Evolutionary conservation across 2,329 filamentous ascomycete species (phyloP), one percentile per base, ranked within the genome.

Genomic region (Knufia fluminis): DNA sequence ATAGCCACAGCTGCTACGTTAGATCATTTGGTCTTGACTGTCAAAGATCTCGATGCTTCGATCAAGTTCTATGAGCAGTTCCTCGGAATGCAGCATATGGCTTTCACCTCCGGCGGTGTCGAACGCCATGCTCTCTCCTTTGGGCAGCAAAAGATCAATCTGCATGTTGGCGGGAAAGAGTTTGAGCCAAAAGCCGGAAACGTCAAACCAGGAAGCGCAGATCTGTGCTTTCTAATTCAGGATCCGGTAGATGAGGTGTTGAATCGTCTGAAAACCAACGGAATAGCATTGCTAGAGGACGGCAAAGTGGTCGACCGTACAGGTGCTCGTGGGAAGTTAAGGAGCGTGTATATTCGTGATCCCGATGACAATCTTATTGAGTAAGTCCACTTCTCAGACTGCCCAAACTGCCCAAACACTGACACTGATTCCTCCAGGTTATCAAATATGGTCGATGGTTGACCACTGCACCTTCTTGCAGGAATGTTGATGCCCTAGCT

Each of bases 291-390:
- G 6, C 55, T 64, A 14, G 75, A 80, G 51, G 75, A 72, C 1
- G 70, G 68, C 0, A 59, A 71, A 40, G 66, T 79, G 9, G 78
- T 82, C 3, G 60, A 67, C 10, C 66, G 79, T 40, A 80, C 74
- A 0, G 79, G 79, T 1, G 78, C 79, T 0, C 65, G 66, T 47
- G 77, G 78, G 0, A 71, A 64, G 49, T 64, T 83, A 39, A 65
- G 70, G 46, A 82, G 78, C 60, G 67, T 82, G 2, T 82, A 82
- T 62, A 70, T 78, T 45, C 66, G 78, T 32, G 79, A 82, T 62
- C 77, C 77, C 1, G 79, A 82, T 63, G 76, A 73, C 3, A 82
- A 81, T 60, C 56, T 82, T 54, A 72, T 82, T 35, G 79, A 82
- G 78, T 82, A 58, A 61, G 76, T 67, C 10, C 12, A n/a, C n/a